Percentiles rank a stretch among this genome's conserved stretches.
Evolutionary conservation across 345 rosid genomes (phyloP).

Genomic region (Populus tremula): DNA sequence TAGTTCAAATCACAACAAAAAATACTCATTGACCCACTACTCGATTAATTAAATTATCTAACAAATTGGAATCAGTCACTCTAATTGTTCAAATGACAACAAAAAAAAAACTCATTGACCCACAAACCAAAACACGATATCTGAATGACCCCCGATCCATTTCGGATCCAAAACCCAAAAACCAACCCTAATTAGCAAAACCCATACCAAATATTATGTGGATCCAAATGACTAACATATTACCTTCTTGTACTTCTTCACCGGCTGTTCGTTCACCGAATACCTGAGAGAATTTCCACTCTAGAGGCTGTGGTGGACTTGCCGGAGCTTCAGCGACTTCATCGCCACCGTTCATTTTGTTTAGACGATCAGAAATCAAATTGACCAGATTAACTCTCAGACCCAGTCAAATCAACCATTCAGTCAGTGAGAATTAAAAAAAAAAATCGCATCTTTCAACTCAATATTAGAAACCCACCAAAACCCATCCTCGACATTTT

Average conservation of each 20-base stretch:
- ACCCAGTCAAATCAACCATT: background rate
- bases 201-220: slow-evolving; percentile 16
- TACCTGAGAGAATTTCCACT: slow-evolving; percentile 99
- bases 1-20: slow-evolving; percentile 13
- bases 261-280: slow-evolving; percentile 94
- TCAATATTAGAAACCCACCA: slow-evolving; percentile 9
- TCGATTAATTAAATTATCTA: too few relatives aligned
- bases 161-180: slow-evolving; percentile 56
- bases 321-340: slow-evolving; percentile 44
- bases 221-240: slow-evolving; percentile 39
- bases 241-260: slow-evolving; percentile 83
- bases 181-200: slow-evolving; percentile 31
- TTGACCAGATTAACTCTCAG: slow-evolving; percentile 17
- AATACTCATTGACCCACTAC: slow-evolving; percentile 29
- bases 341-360: slow-evolving; percentile 60
- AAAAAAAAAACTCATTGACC: slow-evolving; percentile 30
- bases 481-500: slow-evolving; percentile 2
- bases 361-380: slow-evolving; percentile 18
- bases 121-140: slow-evolving; percentile 24
- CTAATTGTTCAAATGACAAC: too few relatives aligned
- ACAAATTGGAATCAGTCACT: too few relatives aligned
- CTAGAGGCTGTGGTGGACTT: slow-evolving; percentile 60
- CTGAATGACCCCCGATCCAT: slow-evolving; percentile 35
- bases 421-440: slow-evolving; percentile 2
- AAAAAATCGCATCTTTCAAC: slow-evolving; percentile 23